Conservation (phyloP, 1,284 basidiomycete species). For the Peniophora sp. region DNA sequence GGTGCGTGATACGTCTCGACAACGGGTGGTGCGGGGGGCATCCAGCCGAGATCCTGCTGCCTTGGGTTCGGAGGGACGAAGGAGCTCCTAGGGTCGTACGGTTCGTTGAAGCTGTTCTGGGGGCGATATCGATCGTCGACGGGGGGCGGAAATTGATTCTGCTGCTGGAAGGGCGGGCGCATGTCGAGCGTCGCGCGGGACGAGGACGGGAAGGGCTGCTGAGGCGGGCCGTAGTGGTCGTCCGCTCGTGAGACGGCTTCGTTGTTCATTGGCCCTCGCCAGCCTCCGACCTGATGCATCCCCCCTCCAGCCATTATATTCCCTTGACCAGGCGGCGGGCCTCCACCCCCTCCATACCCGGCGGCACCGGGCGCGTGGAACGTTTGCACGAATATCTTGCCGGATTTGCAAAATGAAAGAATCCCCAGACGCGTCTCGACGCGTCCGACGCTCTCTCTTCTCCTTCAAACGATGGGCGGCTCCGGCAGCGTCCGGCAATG, state of each 20-base stretch:
- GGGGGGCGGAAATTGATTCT: conserved; percentile 41
- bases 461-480: too few species aligned
- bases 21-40: too few species aligned
- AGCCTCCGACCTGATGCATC: neutral
- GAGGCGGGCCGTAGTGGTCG: conserved; percentile 31
- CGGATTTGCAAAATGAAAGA: neutral
- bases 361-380: neutral
- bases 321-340: too few species aligned
- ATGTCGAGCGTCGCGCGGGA: conserved; percentile 37
- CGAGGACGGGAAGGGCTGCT: conserved; percentile 36
- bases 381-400: neutral
- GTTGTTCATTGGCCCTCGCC: too few species aligned
- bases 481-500: too few species aligned
- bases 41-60: too few species aligned
- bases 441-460: too few species aligned
- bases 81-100: neutral
- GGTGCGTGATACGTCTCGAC: too few species aligned
- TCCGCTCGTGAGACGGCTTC: conserved; percentile 39
- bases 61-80: too few species aligned
- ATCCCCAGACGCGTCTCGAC: too few species aligned
- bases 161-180: conserved; percentile 36
- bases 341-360: neutral
- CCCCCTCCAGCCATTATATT: neutral
- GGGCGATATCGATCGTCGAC: conserved; percentile 22
- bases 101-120: neutral